phyloP scores from a whole-genome alignment of 2,329 filamentous ascomycete genomes.

The Penicillium corylophilum region DNA sequence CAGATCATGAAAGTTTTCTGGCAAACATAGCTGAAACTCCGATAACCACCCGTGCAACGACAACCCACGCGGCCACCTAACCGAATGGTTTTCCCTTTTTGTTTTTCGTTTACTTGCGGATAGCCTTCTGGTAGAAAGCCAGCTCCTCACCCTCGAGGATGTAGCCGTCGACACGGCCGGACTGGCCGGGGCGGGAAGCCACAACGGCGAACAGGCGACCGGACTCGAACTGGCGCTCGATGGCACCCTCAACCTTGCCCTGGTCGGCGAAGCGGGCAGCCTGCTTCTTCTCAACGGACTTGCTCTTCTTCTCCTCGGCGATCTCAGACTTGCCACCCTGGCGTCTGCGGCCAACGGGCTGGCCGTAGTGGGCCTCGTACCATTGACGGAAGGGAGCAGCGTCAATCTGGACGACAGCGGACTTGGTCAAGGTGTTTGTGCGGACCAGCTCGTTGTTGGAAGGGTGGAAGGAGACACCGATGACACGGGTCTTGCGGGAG shows the following conservation, averaged over 20 bases:
- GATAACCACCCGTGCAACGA: slow-evolving; percentile 35
- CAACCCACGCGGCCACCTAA: slow-evolving; percentile 19
- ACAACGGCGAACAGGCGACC: slow-evolving; percentile 95
- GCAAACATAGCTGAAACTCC: slow-evolving; percentile 41
- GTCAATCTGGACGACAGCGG: slow-evolving; percentile 97
- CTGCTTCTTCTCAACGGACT: slow-evolving; percentile 96
- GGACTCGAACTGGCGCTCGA: slow-evolving; percentile 99
- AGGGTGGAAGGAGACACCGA: slow-evolving; percentile 96
- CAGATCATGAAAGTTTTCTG: slow-evolving; percentile 37
- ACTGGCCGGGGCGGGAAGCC: slow-evolving; percentile 92
- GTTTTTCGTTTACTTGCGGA: slow-evolving; percentile 79
- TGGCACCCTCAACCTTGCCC: slow-evolving; percentile 88
- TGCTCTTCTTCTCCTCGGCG: slow-evolving; percentile 81
- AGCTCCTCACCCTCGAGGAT: slow-evolving; percentile 99
- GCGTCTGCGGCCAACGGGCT: slow-evolving; percentile 82
- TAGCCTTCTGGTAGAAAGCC: slow-evolving; percentile 99
- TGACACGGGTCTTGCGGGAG: slow-evolving; percentile 98
- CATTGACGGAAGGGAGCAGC: slow-evolving; percentile 98
- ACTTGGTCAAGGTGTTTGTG: slow-evolving; percentile 99
- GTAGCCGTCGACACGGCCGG: slow-evolving; percentile 94
- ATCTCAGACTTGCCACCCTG: slow-evolving; percentile 68
- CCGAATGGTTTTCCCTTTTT: slow-evolving; percentile 26
- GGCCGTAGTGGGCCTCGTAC: slow-evolving; percentile 99
- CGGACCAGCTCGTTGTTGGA: slow-evolving; percentile 99
- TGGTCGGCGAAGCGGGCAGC: slow-evolving; percentile 73